These are phyloP conservation scores for Musa troglodytarum DNA, from an alignment of 176 grass and related monocot species.

Conservation along the genomic window DNA sequence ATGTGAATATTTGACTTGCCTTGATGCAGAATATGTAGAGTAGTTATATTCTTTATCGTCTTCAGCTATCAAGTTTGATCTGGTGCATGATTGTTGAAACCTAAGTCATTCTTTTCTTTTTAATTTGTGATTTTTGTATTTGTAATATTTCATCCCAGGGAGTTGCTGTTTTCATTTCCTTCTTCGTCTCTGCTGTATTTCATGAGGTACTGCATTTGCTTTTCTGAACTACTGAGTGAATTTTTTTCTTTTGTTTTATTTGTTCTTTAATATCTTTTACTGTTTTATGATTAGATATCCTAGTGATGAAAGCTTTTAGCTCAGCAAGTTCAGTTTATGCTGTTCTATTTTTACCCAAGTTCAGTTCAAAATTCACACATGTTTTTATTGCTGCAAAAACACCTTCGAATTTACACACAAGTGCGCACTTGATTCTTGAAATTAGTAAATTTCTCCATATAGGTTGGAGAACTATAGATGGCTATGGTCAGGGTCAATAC, in stretches of 20 bases:
- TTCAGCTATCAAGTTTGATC: not conserved
- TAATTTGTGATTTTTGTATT: not conserved
- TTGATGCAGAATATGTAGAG: not conserved
- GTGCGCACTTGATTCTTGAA: no score
- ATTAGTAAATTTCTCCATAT: no score
- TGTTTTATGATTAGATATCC: not conserved
- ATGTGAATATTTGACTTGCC: not conserved
- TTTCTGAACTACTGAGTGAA: not conserved
- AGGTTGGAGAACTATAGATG: no score
- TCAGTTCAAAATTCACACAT: no score
- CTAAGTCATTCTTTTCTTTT: not conserved
- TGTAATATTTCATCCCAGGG: constrained; percentile 43
- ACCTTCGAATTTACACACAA: no score
- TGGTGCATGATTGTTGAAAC: not conserved
- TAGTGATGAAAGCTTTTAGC: not conserved
- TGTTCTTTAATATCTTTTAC: not conserved
- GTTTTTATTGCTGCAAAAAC: no score
- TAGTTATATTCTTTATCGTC: not conserved
- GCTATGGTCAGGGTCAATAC: no score
- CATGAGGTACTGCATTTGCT: constrained; percentile 65
- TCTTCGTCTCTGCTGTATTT: constrained; percentile 84
- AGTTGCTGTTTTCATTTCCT: constrained; percentile 74
- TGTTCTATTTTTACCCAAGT: no score
- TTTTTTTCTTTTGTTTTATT: not conserved
- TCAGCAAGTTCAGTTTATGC: not conserved